Evolutionary conservation across 75 land plant species (phyloP).

Genomic region (Pinus albicaulis): DNA sequence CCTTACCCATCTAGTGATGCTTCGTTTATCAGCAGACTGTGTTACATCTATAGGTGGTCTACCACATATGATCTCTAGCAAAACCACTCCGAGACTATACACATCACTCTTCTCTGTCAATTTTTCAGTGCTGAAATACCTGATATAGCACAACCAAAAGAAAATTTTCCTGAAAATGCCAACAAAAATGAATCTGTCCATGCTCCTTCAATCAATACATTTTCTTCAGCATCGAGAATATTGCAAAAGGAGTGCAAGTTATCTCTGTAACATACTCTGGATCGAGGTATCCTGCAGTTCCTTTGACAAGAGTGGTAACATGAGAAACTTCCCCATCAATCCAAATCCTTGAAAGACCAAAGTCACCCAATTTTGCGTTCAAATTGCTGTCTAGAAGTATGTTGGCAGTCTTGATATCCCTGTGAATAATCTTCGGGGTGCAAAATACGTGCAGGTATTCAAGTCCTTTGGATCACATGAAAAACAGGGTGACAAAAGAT

Average conservation of each 20-base stretch:
- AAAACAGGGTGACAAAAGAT: too few relatives aligned
- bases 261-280: too few relatives aligned
- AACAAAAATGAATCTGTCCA: not conserved
- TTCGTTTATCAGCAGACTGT: not conserved
- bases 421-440: conserved; percentile 17
- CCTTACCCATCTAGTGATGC: not conserved
- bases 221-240: too few relatives aligned
- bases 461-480: not conserved
- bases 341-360: conserved; percentile 31
- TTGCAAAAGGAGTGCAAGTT: too few relatives aligned
- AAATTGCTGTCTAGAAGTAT: conserved; percentile 24
- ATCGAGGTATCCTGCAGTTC: conserved; percentile 11
- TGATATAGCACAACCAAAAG: not conserved
- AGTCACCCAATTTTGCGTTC: conserved; percentile 28
- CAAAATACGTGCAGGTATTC: conserved; percentile 5
- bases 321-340: conserved; percentile 17
- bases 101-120: conserved; percentile 93
- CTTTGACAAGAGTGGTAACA: conserved; percentile 21
- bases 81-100: conserved; percentile 90
- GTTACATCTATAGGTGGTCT: conserved; percentile 42
- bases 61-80: conserved; percentile 88
- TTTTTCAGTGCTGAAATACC: conserved; percentile 20
- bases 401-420: conserved; percentile 28
- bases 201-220: too few relatives aligned
- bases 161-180: too few relatives aligned